phyloP scores from a whole-genome alignment of 2,329 filamentous ascomycete species.

The Lachnellula subtilissima region DNA sequence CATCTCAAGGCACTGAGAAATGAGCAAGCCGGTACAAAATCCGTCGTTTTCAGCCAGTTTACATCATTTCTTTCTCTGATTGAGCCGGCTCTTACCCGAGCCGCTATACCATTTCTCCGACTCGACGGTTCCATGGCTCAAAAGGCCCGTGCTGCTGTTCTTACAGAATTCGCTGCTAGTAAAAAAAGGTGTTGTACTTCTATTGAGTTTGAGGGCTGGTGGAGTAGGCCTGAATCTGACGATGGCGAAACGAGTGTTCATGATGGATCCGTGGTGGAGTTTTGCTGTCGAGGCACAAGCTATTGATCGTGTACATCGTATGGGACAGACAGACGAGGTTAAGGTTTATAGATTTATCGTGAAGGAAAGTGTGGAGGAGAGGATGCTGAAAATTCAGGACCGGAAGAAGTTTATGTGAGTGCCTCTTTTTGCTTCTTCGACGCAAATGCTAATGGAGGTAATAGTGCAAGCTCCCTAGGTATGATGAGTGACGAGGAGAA shows the following conservation, averaged over 20 bases:
- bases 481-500: constrained; percentile 96
- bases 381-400: constrained; percentile 91
- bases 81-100: constrained; percentile 67
- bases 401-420: constrained; percentile 93
- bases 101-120: constrained; percentile 74
- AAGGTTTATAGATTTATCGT: constrained; percentile 85
- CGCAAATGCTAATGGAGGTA: constrained; percentile 12
- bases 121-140: constrained; percentile 90
- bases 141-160: constrained; percentile 72
- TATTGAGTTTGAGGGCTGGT: constrained; percentile 82
- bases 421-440: constrained; percentile 4
- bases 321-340: constrained; percentile 87
- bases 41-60: constrained; percentile 94
- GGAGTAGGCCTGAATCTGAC: constrained; percentile 94
- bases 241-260: constrained; percentile 81
- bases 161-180: constrained; percentile 63
- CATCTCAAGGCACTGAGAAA: constrained; percentile 67
- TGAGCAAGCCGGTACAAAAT: constrained; percentile 68
- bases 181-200: constrained; percentile 63
- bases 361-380: constrained; percentile 84
- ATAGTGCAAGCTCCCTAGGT: constrained; percentile 84
- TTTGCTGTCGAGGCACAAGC: constrained; percentile 95
- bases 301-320: constrained; percentile 94
- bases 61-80: constrained; percentile 94
- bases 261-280: constrained; percentile 99